Evolutionary conservation across 2,329 filamentous ascomycete genomes (phyloP).

Genomic region (Lithohypha guttulata): DNA sequence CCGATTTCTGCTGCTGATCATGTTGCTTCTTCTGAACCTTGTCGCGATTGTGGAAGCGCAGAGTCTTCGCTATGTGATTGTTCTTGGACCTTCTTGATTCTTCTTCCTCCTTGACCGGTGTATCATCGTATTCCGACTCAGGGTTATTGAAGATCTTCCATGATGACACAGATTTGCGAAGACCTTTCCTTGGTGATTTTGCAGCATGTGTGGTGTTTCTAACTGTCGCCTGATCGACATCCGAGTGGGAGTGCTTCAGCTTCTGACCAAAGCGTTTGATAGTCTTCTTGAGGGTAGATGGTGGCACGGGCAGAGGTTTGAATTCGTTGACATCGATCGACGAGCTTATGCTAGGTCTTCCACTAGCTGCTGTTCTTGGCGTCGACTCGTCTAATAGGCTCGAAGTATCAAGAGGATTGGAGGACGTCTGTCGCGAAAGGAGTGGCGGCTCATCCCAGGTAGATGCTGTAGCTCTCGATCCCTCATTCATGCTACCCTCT

Average conservation of each 20-base stretch:
- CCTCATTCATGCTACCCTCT: constrained; percentile 81
- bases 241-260: constrained; percentile 11
- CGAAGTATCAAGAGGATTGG: too few species aligned
- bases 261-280: constrained; percentile 15
- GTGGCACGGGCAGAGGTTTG: constrained; percentile 14
- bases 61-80: too few species aligned
- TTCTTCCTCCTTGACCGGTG: background rate
- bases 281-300: constrained; percentile 16
- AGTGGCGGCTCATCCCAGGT: constrained; percentile 14
- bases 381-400: constrained; percentile 6
- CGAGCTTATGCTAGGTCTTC: constrained; percentile 6
- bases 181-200: constrained; percentile 15
- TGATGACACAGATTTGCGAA: constrained; percentile 20
- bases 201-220: constrained; percentile 1
- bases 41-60: background rate
- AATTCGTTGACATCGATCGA: constrained; percentile 20
- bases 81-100: too few species aligned
- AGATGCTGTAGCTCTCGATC: constrained; percentile 27
- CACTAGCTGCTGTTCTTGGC: constrained; percentile 12
- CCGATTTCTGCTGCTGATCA: constrained; percentile 11
- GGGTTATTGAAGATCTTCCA: constrained; percentile 14
- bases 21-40: background rate
- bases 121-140: background rate
- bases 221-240: constrained; percentile 70
- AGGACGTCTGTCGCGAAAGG: constrained; percentile 10